Base-by-base conservation (phyloP, 2,329 filamentous ascomycete genomes). In the Pseudogymnoascus sp. region DNA sequence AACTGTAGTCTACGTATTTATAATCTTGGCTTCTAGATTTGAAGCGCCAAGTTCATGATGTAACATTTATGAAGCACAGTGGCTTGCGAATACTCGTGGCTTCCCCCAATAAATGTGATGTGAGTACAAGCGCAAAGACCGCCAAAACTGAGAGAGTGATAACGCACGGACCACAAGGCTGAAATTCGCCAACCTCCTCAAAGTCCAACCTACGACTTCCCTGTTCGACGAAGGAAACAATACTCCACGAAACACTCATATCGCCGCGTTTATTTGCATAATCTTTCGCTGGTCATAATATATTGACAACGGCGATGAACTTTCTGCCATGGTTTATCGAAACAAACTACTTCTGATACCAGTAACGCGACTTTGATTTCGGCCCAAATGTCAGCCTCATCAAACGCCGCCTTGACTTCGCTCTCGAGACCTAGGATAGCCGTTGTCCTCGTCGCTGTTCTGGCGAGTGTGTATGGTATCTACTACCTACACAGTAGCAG, bases 401-500 rank as follows among this genome's bases (percentile, higher is more conserved):
- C 78, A 68, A 71, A 77, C 65, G 78, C 80, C 72, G 77, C 79
- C 74, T 82, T 83, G 72, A 81, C 68, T 66, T 65, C 78, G 69
- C 75, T 86, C 64, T 80, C 80, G 62, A 78, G 83, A 68, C 79
- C 80, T 59, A 79, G 82, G 64, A 70, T 86, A 63, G 79, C 83
- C 63, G 77, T 89, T 62, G 79, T 83, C 61, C 67, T 84, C 24
- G 69, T 85, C 40, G 82, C 85, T 38, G 80, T 81, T 53, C 72
- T 84, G 53, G 82, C 83, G 1, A 82, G 83, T 47, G 80, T 78
- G 10, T 85, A 82, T 59, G 75, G 82, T 62, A 79, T 81, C 63
- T 89, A 85, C 71, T 81, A 84, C 63, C 75, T 85, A 68, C 88
- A 86, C 72, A 74, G 69, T 63, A 73, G 67, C 71, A 70, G 69